A percentile compares a stretch with the other conserved stretches of the same genome.
Conservation (phyloP, 2,329 filamentous ascomycete genomes). For the Pseudonectria buxi region DNA sequence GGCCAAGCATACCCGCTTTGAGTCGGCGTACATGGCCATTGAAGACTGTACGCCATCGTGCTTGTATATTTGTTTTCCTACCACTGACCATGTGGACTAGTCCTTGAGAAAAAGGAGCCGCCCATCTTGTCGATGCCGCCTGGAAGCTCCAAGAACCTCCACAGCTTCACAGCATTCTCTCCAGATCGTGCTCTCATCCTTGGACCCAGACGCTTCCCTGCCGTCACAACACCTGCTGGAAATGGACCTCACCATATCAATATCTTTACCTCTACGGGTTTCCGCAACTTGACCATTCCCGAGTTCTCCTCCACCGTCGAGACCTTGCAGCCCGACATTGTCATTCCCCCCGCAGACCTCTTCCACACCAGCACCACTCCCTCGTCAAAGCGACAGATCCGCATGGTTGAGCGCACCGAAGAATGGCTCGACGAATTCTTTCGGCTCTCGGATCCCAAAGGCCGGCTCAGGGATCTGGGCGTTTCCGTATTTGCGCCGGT, state of each 20-base stretch:
- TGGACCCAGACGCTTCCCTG: slow-evolving; percentile 69
- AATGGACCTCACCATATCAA: slow-evolving; percentile 67
- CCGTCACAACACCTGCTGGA: slow-evolving; percentile 62
- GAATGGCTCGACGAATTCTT: slow-evolving; percentile 70
- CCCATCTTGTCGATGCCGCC: slow-evolving; percentile 40
- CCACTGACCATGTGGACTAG: slow-evolving; percentile 34
- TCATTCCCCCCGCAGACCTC: slow-evolving; percentile 71
- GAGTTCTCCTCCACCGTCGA: slow-evolving; percentile 62
- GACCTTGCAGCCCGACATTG: slow-evolving; percentile 70
- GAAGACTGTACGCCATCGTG: slow-evolving; percentile 72
- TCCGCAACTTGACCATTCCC: slow-evolving; percentile 60
- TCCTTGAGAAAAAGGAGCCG: slow-evolving; percentile 48
- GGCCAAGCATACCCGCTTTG: slow-evolving; percentile 54
- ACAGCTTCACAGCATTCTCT: slow-evolving; percentile 70
- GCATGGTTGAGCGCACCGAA: slow-evolving; percentile 82
- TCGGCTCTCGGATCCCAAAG: slow-evolving; percentile 21
- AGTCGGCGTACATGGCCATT: slow-evolving; percentile 70
- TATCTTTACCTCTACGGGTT: slow-evolving; percentile 82
- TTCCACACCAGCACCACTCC: slow-evolving; percentile 41
- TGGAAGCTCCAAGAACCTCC: slow-evolving; percentile 51
- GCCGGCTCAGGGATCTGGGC: slow-evolving; percentile 19
- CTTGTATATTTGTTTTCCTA: slow-evolving; percentile 3
- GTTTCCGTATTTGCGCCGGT: slow-evolving; percentile 57
- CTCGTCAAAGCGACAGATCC: slow-evolving; percentile 65
- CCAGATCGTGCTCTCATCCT: slow-evolving; percentile 61